These are phyloP conservation scores for Flaveria ramosissima DNA, from an alignment of 129 eudicot genomes.

Conservation along the genomic window DNA sequence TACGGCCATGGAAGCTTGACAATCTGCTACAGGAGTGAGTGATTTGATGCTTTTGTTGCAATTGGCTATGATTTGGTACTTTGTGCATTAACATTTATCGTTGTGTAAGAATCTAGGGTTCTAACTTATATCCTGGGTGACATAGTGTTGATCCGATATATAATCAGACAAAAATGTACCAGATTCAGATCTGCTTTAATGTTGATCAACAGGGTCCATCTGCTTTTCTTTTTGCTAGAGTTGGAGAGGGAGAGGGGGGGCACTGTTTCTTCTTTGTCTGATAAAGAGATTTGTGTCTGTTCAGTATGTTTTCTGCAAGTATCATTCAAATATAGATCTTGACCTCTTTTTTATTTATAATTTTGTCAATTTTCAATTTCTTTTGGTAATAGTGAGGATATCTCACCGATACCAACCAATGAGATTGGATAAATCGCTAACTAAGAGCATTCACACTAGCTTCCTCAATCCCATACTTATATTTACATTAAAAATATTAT, in stretches of 20 bases:
- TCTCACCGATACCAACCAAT: neutral
- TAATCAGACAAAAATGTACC: slow-evolving; percentile 38
- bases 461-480: no score
- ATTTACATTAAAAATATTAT: no score
- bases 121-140: slow-evolving; percentile 28
- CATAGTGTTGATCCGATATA: slow-evolving; percentile 27
- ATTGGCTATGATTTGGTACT: neutral
- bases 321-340: slow-evolving; percentile 4
- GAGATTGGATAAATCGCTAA: no score
- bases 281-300: slow-evolving; percentile 37
- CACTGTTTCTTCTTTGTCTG: slow-evolving; percentile 31
- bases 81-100: neutral
- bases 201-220: slow-evolving; percentile 32
- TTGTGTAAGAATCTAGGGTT: slow-evolving; percentile 18
- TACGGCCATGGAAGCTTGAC: neutral
- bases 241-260: neutral
- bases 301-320: slow-evolving; percentile 23
- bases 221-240: neutral
- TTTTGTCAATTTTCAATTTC: neutral
- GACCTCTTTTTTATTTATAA: slow-evolving; percentile 8
- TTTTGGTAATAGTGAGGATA: neutral
- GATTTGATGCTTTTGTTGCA: neutral
- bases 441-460: no score
- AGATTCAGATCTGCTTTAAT: slow-evolving; percentile 30
- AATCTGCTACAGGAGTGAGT: neutral